Evolutionary conservation across 805 yeast species (phyloP).

Genomic region (Suhomyces sp.): DNA sequence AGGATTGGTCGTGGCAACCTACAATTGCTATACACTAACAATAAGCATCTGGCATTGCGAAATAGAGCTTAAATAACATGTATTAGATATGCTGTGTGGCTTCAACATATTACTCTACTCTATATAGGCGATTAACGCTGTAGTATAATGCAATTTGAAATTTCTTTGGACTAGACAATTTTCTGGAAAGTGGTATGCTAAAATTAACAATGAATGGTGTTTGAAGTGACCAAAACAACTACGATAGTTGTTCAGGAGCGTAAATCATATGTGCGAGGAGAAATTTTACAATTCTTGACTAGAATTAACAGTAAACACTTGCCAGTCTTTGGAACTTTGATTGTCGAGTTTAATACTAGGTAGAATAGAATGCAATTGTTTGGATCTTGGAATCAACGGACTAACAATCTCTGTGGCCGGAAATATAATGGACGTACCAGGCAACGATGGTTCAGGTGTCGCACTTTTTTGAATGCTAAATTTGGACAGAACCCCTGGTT

Average conservation of each 20-base stretch:
- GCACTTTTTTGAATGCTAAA: slow-evolving; percentile 3
- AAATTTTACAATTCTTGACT: neutral
- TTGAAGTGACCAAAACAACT: neutral
- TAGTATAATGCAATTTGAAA: neutral
- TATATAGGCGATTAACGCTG: neutral
- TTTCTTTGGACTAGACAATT: no score
- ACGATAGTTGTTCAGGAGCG: neutral
- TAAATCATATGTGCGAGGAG: no score
- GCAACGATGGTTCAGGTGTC: slow-evolving; percentile 1
- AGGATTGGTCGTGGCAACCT: neutral
- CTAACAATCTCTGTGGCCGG: neutral
- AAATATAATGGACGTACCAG: slow-evolving; percentile 8
- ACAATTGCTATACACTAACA: neutral
- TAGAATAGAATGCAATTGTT: neutral
- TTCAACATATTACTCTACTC: neutral
- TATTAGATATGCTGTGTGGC: neutral
- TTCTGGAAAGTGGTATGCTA: neutral
- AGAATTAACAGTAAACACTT: slow-evolving; percentile 5
- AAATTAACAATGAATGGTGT: neutral
- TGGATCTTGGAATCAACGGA: neutral
- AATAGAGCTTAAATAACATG: neutral
- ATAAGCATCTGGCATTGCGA: neutral
- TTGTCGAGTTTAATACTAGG: slow-evolving; percentile 1
- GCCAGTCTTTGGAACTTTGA: slow-evolving; percentile 8
- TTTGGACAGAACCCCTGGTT: slow-evolving; percentile 4